Conservation (phyloP, 2,329 filamentous ascomycete genomes). For the Diaporthe amygdali region DNA sequence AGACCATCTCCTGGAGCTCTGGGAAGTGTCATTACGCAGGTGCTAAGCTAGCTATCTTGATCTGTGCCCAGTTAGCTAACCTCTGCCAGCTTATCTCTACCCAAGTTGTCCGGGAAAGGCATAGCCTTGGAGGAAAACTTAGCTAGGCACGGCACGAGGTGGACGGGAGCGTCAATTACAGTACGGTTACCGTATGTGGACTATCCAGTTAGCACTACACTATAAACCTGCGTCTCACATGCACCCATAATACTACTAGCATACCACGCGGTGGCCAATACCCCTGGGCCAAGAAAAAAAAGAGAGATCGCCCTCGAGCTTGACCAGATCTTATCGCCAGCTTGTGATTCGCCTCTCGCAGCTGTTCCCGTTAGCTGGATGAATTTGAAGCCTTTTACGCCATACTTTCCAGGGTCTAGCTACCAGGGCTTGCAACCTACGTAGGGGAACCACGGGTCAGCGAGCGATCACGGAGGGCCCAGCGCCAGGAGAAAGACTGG, state of each 20-base stretch:
- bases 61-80: not conserved
- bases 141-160: not conserved
- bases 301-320: not conserved
- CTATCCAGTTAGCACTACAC: no score
- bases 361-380: constrained; percentile 16
- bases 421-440: not conserved
- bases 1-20: not conserved
- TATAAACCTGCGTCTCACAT: not conserved
- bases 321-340: constrained; percentile 20
- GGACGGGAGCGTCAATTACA: not conserved
- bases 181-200: not conserved
- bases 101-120: not conserved
- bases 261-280: not conserved
- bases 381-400: constrained; percentile 23
- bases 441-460: not conserved
- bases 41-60: not conserved
- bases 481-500: not conserved
- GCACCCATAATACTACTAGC: no score
- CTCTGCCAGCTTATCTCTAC: not conserved
- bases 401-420: constrained; percentile 15
- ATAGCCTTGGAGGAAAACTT: not conserved
- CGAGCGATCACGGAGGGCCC: constrained; percentile 5
- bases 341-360: constrained; percentile 10
- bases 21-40: no score
- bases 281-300: not conserved